These are phyloP conservation scores for Hirschioporus abietinus DNA, from an alignment of 768 basidiomycete genomes.

Conservation along the genomic window DNA sequence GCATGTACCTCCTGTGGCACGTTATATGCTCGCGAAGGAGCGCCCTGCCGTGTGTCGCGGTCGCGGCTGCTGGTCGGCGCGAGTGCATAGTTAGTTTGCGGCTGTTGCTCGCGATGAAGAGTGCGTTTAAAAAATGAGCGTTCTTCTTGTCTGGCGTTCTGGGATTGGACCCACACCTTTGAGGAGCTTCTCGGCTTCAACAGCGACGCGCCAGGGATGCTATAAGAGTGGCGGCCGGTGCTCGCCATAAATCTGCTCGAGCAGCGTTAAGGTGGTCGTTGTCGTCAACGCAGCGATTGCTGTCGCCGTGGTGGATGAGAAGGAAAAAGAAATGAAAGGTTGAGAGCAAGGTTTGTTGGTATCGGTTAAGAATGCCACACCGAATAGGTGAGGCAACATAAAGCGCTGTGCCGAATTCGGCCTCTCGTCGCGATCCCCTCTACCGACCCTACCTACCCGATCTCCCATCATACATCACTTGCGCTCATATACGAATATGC, in stretches of 20 bases:
- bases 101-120: background rate
- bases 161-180: conserved; percentile 2
- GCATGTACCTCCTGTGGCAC: background rate
- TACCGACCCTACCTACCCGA: conserved; percentile 2
- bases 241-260: background rate
- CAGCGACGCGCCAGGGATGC: background rate
- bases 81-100: background rate
- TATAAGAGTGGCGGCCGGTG: background rate
- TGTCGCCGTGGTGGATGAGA: conserved; percentile 5
- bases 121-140: background rate
- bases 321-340: conserved; percentile 3
- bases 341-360: conserved; percentile 1
- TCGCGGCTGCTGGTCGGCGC: background rate
- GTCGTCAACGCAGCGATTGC: background rate
- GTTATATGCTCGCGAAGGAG: background rate
- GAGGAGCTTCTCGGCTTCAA: background rate
- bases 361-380: conserved; percentile 2
- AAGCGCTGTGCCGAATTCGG: background rate
- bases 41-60: background rate
- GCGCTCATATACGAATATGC: background rate
- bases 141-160: background rate
- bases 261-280: background rate
- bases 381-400: background rate
- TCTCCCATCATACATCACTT: background rate
- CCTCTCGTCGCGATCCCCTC: conserved; percentile 2